A percentile compares a stretch with the other conserved stretches of the same genome.
Evolutionary conservation across 768 basidiomycete species (phyloP).

Genomic region (Trametes gibbosa): DNA sequence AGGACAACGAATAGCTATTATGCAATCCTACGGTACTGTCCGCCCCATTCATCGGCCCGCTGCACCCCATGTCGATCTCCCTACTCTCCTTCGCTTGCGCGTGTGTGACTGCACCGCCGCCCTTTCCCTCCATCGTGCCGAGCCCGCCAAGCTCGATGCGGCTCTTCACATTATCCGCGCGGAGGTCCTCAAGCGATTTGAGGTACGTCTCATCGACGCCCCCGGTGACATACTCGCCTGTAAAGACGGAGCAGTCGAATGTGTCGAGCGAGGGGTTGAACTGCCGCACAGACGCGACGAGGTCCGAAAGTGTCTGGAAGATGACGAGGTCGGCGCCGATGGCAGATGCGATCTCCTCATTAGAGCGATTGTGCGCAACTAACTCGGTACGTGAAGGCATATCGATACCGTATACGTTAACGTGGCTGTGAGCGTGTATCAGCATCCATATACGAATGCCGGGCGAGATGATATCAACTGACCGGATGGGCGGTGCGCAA

Average conservation of each 20-base stretch:
- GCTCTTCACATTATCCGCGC: conserved; percentile 77
- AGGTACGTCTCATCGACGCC: conserved; percentile 86
- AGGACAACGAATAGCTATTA: conserved; percentile 40
- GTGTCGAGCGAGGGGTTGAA: conserved; percentile 72
- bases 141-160: conserved; percentile 29
- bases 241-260: conserved; percentile 98
- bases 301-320: conserved; percentile 89
- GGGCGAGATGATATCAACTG: conserved; percentile 14
- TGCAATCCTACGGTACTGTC: conserved; percentile 81
- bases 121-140: conserved; percentile 28
- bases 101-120: conserved; percentile 16
- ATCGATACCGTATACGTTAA: conserved; percentile 99
- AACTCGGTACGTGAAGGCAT: conserved; percentile 97
- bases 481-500: conserved; percentile 96
- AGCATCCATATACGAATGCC: conserved; percentile 3
- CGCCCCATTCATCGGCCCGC: conserved; percentile 53
- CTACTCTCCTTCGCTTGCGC: conserved; percentile 17
- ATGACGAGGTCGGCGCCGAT: conserved; percentile 97
- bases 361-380: conserved; percentile 78
- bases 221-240: conserved; percentile 95
- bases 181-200: conserved; percentile 63
- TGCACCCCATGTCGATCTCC: conserved; percentile 31
- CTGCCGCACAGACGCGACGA: conserved; percentile 80
- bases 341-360: conserved; percentile 65
- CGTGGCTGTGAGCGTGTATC: conserved; percentile 46